Evolutionary conservation across 495 filamentous ascomycete genomes (phyloP), one percentile per base, ranked within the genome.

Genomic region (Thermothielavioides terrestris): DNA sequence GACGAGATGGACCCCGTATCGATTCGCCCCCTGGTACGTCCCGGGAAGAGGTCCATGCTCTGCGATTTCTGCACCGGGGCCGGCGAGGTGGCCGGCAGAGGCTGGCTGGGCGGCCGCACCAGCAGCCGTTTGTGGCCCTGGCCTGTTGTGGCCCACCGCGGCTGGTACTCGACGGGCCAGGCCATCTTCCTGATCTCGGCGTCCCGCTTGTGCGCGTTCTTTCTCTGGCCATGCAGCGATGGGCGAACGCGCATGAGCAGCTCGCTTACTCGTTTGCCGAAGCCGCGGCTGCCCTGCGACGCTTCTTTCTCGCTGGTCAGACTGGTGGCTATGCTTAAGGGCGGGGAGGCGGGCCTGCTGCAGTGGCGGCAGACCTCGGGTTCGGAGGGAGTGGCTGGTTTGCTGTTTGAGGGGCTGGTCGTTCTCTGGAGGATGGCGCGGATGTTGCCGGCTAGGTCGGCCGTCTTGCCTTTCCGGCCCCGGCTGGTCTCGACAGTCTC

Each of bases 321-420:
- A 20, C 23, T 36, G 20, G 8, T 4, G 23, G 39, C 8, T 18
- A 25, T 21, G 36, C 18, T 31, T 17, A 26, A 1, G 3, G 54
- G 42, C 20, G 60, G 60, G 9, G 50, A 56, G 12, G 55, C 31
- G 6, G 48, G 48, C 2, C 60, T 37, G 46, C 50, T 53, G 46
- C 62, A 63, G 22, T 56, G 47, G 31, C 37, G 57, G 37, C 62
- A 65, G 12, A 55, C 17, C 15, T 49, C 26, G n/a, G 49, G 37
- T 9, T 55, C 57, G 15, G 42, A 18, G 31, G 42, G 18, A 25
- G 28, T 26, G 34, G 45, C 4, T 20, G 25, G 34, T 39, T 6
- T 30, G 9, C 17, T 36, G 21, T 32, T 36, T 15, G 42, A 26
- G 30, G 39, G 14, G 25, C 30, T 34, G 21, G 9, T 22, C 14